These are phyloP conservation scores for Ceratobasidium sp. DNA, from an alignment of 1,284 basidiomycete species.

Conservation along the genomic window DNA sequence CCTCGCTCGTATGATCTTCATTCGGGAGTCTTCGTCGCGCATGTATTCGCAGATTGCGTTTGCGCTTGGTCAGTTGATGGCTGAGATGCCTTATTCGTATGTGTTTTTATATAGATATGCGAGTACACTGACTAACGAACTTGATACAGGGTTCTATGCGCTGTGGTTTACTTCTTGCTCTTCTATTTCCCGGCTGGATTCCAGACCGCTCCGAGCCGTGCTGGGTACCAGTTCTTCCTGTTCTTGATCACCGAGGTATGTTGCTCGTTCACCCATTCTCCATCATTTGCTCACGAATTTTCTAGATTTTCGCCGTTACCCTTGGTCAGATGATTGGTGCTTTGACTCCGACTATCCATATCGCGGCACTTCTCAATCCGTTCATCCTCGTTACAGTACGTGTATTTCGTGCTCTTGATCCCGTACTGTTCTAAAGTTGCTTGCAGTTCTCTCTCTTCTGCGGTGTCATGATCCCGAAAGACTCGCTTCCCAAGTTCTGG, in stretches of 20 bases:
- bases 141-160: slow-evolving; percentile 62
- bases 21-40: slow-evolving; percentile 72
- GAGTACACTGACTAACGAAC: not conserved
- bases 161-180: slow-evolving; percentile 77
- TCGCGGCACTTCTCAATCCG: slow-evolving; percentile 44
- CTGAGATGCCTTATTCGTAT: slow-evolving; percentile 79
- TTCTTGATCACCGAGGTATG: slow-evolving; percentile 58
- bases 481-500: slow-evolving; percentile 70
- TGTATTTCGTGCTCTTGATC: too few species aligned
- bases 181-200: slow-evolving; percentile 68
- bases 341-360: slow-evolving; percentile 73
- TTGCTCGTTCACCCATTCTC: too few species aligned
- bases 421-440: too few species aligned
- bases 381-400: slow-evolving; percentile 38
- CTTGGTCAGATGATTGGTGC: slow-evolving; percentile 65
- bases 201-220: slow-evolving; percentile 66
- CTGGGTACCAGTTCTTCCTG: slow-evolving; percentile 78
- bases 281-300: too few species aligned
- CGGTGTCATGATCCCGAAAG: slow-evolving; percentile 72
- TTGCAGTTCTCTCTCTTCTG: slow-evolving; percentile 67
- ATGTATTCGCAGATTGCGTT: slow-evolving; percentile 85
- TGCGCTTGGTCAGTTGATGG: slow-evolving; percentile 80
- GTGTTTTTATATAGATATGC: not conserved
- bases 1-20: slow-evolving; percentile 73
- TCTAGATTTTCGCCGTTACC: slow-evolving; percentile 18